These are phyloP conservation scores for Hanseniaspora hatyaiensis DNA, from an alignment of 805 yeast species.

Conservation along the genomic window DNA sequence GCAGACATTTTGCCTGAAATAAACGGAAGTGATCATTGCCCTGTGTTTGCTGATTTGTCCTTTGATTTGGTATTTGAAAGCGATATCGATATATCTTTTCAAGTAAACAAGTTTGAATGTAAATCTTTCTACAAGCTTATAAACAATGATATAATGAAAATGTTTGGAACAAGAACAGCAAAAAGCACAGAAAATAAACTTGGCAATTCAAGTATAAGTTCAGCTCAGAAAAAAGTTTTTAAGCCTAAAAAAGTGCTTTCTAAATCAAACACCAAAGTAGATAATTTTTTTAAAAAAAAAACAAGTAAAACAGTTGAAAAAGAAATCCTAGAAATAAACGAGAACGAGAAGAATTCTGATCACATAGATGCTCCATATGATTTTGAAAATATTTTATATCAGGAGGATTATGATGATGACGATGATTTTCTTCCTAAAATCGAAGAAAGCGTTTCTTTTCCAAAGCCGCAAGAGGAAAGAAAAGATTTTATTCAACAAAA, in stretches of 20 bases:
- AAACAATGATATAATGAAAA: constrained; percentile 28
- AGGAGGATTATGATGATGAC: neutral
- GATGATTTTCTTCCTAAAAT: constrained; percentile 4
- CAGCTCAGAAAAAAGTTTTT: neutral
- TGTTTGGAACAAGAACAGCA: constrained; percentile 27
- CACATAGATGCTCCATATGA: too few relatives aligned
- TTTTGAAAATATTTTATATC: too few relatives aligned
- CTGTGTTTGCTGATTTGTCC: constrained; percentile 61
- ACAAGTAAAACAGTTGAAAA: neutral
- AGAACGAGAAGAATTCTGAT: too few relatives aligned
- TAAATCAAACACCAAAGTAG: neutral
- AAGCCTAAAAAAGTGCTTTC: neutral
- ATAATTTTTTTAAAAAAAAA: constrained; percentile 15
- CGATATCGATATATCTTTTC: neutral
- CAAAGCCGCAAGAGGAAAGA: too few relatives aligned
- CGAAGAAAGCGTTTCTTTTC: too few relatives aligned
- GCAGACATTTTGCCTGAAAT: constrained; percentile 54
- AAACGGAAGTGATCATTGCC: constrained; percentile 91
- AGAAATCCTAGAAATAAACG: neutral
- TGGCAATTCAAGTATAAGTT: neutral
- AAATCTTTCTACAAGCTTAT: constrained; percentile 35
- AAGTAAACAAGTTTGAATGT: constrained; percentile 42
- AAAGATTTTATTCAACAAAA: constrained; percentile 12
- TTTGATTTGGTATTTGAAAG: constrained; percentile 14
- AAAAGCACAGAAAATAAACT: neutral